These are phyloP conservation scores for Lithohypha guttulata DNA, from an alignment of 2,329 filamentous ascomycete genomes.

Conservation along the genomic window DNA sequence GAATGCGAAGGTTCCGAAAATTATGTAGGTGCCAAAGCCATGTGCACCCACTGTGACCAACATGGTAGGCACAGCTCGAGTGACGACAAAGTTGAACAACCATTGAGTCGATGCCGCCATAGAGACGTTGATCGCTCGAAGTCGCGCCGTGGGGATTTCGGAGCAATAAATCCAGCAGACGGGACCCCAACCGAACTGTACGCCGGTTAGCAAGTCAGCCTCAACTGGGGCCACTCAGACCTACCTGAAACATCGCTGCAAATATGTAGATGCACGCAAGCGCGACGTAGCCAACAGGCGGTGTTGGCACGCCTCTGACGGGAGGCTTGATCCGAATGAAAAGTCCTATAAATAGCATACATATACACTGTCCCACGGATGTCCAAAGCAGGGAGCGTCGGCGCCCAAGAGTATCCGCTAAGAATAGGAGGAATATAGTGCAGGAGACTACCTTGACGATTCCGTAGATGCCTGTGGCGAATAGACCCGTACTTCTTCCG, in stretches of 20 bases:
- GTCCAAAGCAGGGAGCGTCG: slow-evolving; percentile 54
- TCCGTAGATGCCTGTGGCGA: slow-evolving; percentile 64
- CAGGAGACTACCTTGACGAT: slow-evolving; percentile 59
- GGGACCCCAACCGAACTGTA: slow-evolving; percentile 61
- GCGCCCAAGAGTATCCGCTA: slow-evolving; percentile 59
- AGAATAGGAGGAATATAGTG: slow-evolving; percentile 53
- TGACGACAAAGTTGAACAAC: slow-evolving; percentile 66
- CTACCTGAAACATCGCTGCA: slow-evolving; percentile 48
- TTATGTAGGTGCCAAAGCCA: slow-evolving; percentile 53
- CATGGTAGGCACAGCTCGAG: slow-evolving; percentile 43
- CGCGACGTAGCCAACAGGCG: slow-evolving; percentile 58
- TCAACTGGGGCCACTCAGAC: too few species aligned
- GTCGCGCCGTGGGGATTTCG: slow-evolving; percentile 57
- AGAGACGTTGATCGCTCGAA: slow-evolving; percentile 57
- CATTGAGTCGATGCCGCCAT: slow-evolving; percentile 60
- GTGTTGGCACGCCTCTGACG: slow-evolving; percentile 42
- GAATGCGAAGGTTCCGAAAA: slow-evolving; percentile 57
- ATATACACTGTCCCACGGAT: slow-evolving; percentile 48
- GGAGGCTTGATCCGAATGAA: slow-evolving; percentile 56
- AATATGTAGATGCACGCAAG: slow-evolving; percentile 64
- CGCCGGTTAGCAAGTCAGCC: not conserved
- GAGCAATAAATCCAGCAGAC: slow-evolving; percentile 63
- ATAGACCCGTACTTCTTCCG: slow-evolving; percentile 48
- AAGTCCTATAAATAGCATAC: slow-evolving; percentile 62
- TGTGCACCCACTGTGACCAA: slow-evolving; percentile 43